Evolutionary conservation across 306 rosid species (phyloP).

Genomic region (Castanea mollissima): DNA sequence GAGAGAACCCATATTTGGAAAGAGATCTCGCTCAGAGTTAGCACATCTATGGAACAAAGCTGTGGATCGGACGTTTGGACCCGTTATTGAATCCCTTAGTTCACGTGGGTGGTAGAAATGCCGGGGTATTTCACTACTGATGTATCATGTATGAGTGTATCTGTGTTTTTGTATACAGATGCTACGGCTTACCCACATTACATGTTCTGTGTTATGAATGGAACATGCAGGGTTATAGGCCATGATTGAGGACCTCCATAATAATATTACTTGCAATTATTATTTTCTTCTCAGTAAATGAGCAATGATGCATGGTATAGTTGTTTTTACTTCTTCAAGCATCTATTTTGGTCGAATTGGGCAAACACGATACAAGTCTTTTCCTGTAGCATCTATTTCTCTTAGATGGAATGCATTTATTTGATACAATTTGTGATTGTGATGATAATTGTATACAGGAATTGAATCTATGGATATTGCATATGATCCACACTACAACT

Average conservation of each 20-base stretch:
- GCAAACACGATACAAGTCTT: background rate
- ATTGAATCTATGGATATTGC: background rate
- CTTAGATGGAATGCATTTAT: background rate
- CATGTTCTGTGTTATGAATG: conserved; percentile 28
- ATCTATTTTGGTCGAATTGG: background rate
- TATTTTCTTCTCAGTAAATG: background rate
- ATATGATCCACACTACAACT: background rate
- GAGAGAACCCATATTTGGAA: conserved; percentile 65
- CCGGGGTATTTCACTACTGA: background rate
- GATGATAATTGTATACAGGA: background rate
- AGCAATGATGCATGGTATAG: background rate
- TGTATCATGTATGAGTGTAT: background rate
- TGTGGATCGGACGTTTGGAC: conserved; percentile 73
- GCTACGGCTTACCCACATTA: conserved; percentile 4
- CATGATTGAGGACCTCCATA: background rate
- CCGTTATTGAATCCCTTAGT: conserved; percentile 67
- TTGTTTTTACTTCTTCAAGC: background rate
- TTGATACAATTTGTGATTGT: background rate
- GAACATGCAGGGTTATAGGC: background rate
- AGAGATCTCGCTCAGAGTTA: conserved; percentile 55
- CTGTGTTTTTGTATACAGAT: conserved; percentile 15
- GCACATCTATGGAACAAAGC: conserved; percentile 81
- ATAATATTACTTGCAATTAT: background rate
- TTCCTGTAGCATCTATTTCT: background rate
- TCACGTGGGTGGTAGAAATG: conserved; percentile 86